A percentile compares a stretch with the other conserved stretches of the same genome.
Conservation (phyloP, 1,284 basidiomycete genomes). For the Irpex sp. region DNA sequence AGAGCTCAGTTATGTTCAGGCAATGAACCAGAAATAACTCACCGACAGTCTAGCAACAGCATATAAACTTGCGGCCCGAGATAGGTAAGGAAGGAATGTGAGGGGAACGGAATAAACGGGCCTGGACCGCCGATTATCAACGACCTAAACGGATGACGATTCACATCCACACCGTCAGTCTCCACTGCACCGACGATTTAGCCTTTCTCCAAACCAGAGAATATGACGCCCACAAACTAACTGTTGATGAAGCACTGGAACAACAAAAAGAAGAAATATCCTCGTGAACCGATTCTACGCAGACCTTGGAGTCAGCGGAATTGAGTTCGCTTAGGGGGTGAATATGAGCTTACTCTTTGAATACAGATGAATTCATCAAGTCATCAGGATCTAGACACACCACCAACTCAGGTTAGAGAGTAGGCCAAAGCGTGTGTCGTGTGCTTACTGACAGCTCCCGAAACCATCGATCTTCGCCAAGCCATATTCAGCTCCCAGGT, state of each 20-base stretch:
- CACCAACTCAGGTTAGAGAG: not conserved
- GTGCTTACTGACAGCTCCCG: constrained; percentile 67
- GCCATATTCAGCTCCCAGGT: constrained; percentile 2
- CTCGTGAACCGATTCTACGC: constrained; percentile 70
- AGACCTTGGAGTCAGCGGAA: not conserved
- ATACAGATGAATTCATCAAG: constrained; percentile 75
- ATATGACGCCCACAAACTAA: constrained; percentile 29
- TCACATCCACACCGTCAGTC: constrained; percentile 69
- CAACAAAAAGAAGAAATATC: constrained; percentile 88
- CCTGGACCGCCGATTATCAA: constrained; percentile 75
- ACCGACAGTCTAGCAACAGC: constrained; percentile 85
- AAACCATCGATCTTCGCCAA: constrained; percentile 84
- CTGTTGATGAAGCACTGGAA: constrained; percentile 91
- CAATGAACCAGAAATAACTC: constrained; percentile 15
- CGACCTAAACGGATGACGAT: constrained; percentile 66
- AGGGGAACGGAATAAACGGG: constrained; percentile 74
- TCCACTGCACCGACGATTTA: constrained; percentile 41
- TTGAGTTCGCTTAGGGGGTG: not conserved
- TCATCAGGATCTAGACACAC: constrained; percentile 69
- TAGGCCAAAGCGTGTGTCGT: not conserved
- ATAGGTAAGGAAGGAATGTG: constrained; percentile 78
- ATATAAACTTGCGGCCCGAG: constrained; percentile 71
- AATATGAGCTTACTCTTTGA: constrained; percentile 51
- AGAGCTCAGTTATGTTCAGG: not conserved
- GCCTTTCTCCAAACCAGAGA: not conserved